phyloP scores from a whole-genome alignment of 768 basidiomycete genomes.

The Lactarius sp. region DNA sequence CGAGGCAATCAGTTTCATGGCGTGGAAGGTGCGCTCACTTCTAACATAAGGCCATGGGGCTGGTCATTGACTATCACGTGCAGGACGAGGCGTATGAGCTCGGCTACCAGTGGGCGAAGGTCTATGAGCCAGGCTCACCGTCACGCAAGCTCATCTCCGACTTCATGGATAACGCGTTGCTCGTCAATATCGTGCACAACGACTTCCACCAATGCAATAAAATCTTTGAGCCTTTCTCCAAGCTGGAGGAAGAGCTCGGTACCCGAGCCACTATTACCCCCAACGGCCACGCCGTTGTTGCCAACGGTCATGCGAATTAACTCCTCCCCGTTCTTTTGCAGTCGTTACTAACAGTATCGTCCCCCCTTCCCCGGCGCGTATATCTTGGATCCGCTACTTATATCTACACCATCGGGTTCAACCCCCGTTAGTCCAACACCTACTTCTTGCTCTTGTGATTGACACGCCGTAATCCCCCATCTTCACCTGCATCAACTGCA shows the following conservation, averaged over 20 bases:
- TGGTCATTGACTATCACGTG: background rate
- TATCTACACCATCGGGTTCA: conserved; percentile 22
- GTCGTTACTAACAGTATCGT: conserved; percentile 12
- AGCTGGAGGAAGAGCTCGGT: conserved; percentile 61
- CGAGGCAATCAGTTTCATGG: conserved; percentile 97
- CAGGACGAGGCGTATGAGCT: conserved; percentile 94
- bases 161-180: conserved; percentile 74
- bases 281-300: conserved; percentile 13
- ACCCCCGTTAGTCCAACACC: conserved; percentile 25
- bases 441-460: conserved; percentile 19
- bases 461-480: conserved; percentile 25
- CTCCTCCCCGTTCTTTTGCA: background rate
- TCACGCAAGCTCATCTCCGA: conserved; percentile 71
- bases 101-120: conserved; percentile 83
- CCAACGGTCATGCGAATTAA: conserved; percentile 28
- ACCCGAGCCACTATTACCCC: conserved; percentile 29
- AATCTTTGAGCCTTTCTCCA: conserved; percentile 84
- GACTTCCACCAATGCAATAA: conserved; percentile 82
- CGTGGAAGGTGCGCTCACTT: conserved; percentile 72
- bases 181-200: conserved; percentile 96
- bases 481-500: conserved; percentile 36
- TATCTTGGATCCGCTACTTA: conserved; percentile 5
- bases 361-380: conserved; percentile 23
- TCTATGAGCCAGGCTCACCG: conserved; percentile 74
- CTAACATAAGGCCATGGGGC: background rate